A percentile compares a stretch with the other conserved stretches of the same genome.
Evolutionary conservation across 495 filamentous ascomycete species (phyloP).

Genomic region (Pyrenula aspistea): DNA sequence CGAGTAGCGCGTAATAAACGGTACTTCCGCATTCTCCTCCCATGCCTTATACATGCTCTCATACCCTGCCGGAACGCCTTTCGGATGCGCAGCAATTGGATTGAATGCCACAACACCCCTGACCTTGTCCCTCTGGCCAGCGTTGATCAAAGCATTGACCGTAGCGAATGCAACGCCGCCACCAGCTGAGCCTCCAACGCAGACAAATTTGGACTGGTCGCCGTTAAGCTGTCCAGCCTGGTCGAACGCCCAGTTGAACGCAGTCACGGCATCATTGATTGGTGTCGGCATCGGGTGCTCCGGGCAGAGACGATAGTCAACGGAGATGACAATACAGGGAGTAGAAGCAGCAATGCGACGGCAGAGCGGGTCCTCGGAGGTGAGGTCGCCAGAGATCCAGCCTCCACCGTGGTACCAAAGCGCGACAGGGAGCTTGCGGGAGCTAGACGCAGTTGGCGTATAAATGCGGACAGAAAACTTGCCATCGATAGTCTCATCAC

Average conservation of each 20-base stretch:
- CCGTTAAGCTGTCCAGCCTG: constrained; percentile 13
- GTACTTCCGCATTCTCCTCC: constrained; percentile 12
- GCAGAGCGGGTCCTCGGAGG: constrained; percentile 23
- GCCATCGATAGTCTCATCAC: background rate
- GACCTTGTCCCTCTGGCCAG: background rate
- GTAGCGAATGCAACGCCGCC: constrained; percentile 14
- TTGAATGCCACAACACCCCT: constrained; percentile 13
- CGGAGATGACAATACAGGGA: constrained; percentile 13
- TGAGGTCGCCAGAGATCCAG: constrained; percentile 22
- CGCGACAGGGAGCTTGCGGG: constrained; percentile 9
- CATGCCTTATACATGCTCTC: constrained; percentile 12
- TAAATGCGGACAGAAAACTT: background rate
- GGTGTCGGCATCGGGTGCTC: constrained; percentile 14
- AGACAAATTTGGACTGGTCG: constrained; percentile 10
- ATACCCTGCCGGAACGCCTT: constrained; percentile 12
- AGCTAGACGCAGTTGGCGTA: background rate
- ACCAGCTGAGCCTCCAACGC: constrained; percentile 15
- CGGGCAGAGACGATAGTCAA: constrained; percentile 17
- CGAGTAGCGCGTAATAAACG: constrained; percentile 10
- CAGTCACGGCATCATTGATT: constrained; percentile 14
- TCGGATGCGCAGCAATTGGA: constrained; percentile 11
- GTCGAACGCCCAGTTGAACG: constrained; percentile 6
- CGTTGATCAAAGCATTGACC: constrained; percentile 10
- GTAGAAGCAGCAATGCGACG: constrained; percentile 9
- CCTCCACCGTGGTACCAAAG: constrained; percentile 30